Evolutionary conservation across 2,329 filamentous ascomycete genomes (phyloP).

Genomic region (Aspergillus brasiliensis): DNA sequence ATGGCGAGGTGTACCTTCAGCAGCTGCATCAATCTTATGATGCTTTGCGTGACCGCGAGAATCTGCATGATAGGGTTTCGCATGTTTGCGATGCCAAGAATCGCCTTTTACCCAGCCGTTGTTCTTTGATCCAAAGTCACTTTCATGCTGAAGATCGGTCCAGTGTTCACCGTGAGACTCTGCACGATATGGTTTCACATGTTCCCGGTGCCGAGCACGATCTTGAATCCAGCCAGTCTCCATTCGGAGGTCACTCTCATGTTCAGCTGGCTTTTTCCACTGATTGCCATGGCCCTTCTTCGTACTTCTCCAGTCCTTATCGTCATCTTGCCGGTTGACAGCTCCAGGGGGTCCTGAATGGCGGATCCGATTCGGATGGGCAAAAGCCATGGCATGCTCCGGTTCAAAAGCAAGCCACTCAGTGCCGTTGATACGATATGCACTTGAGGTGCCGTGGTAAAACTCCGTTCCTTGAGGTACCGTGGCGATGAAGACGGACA

Average conservation of each 20-base stretch:
- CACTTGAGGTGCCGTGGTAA: not conserved
- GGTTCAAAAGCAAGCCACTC: not conserved
- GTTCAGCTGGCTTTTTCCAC: not conserved
- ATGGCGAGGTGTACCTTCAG: not conserved
- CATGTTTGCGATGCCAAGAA: not conserved
- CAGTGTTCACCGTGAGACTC: not conserved
- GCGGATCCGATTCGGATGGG: not conserved
- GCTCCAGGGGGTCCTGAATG: not conserved
- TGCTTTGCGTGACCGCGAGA: not conserved
- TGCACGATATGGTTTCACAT: not conserved
- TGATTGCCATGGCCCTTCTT: not conserved
- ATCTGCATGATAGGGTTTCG: not conserved
- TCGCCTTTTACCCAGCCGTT: not conserved
- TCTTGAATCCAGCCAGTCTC: not conserved
- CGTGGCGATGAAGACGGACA: not conserved
- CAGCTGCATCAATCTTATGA: not conserved
- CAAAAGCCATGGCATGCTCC: conserved; percentile 1
- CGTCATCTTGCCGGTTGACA: not conserved
- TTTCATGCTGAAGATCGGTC: not conserved
- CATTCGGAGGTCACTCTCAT: not conserved
- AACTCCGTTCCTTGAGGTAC: not conserved
- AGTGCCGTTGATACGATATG: not conserved
- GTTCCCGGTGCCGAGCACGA: not conserved
- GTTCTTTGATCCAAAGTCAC: not conserved
- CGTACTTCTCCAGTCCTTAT: not conserved